A percentile compares a stretch with the other conserved stretches of the same genome.
These are phyloP conservation scores for Trametes cinnabarina DNA, from an alignment of 768 basidiomycete species.

Conservation along the genomic window DNA sequence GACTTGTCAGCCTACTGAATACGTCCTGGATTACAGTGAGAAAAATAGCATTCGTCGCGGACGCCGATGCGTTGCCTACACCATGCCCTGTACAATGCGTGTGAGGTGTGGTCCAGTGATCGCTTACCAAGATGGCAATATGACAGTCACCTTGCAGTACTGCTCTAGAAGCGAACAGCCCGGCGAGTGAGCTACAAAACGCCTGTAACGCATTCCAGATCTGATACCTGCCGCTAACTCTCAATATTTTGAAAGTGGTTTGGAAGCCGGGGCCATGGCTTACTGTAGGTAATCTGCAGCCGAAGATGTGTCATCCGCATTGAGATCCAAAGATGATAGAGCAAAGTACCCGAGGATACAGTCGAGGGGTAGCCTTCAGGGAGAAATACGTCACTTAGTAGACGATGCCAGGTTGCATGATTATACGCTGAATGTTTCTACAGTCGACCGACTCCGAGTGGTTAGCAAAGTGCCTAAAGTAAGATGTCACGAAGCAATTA, in stretches of 20 bases:
- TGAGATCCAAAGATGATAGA: background rate
- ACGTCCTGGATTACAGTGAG: conserved; percentile 66
- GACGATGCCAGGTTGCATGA: conserved; percentile 13
- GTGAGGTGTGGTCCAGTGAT: too few species aligned
- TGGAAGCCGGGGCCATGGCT: background rate
- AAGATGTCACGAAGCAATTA: background rate
- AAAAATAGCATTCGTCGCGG: conserved; percentile 63
- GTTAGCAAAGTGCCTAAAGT: too few species aligned
- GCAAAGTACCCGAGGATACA: conserved; percentile 52
- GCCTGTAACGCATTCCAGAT: conserved; percentile 65
- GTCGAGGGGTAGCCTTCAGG: conserved; percentile 61
- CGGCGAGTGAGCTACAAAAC: conserved; percentile 65
- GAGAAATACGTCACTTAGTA: conserved; percentile 51
- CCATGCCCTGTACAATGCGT: conserved; percentile 49
- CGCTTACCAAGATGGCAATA: background rate
- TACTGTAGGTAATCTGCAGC: conserved; percentile 20
- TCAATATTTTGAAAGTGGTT: too few species aligned
- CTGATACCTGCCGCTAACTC: conserved; percentile 49
- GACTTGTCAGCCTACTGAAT: conserved; percentile 62
- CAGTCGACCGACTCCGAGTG: too few species aligned
- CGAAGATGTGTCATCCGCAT: background rate
- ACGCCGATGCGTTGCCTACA: conserved; percentile 65
- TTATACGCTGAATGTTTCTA: background rate
- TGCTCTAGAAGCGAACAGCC: conserved; percentile 63
- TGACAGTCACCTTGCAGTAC: conserved; percentile 60